Evolutionary conservation across 257 asterid species (phyloP), one percentile per base, ranked within the genome.

Genomic region (Marsdenia floribunda): DNA sequence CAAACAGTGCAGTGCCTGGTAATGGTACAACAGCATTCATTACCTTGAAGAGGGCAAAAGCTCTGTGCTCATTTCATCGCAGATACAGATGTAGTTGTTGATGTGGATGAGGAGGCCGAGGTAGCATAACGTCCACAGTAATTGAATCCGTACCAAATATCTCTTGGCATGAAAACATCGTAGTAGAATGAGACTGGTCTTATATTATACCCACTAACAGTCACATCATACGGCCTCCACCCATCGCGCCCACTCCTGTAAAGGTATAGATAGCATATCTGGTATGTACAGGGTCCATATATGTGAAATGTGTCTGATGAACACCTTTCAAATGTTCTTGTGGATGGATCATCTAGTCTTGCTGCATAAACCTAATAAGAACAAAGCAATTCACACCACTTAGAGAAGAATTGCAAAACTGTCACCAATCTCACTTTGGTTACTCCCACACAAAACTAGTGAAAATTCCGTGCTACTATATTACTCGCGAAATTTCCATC

Each of bases 161-260:
- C 81, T 4, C 81, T 19, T n/a, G 99, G 99, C 26, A 94, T 82
- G 22, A 52, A 71, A 29, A 80, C 90, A 49, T 92, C 87, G 88
- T 89, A 94, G 82, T 81, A 84, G 88, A 88, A 92, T 16, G 89
- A 77, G 40, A 81, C 89, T 0, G 91, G 87, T 67, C 74, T 72
- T 15, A 86, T 42, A 59, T 90, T 84, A 71, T 88, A 86, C 21
- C 89, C 99, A 2, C 72, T 74, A 21, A 92, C 85, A 3, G 96
- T 86, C 7, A 92, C 92, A 76, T 90, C 97, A 29, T 79, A 83
- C 0, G 97, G 99, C 44, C 86, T 79, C 99, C 99, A 94, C 11
- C 99, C 99, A 76, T 92, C 99, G 2, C 85, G 77, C 3, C 99
- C 99, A 22, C 95, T 92, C 80, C 99, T 83, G 83, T 94, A 94